Evolutionary conservation across 768 basidiomycete species (phyloP), one percentile per base, ranked within the genome.

Genomic region (Phlegmacium glaucopus): DNA sequence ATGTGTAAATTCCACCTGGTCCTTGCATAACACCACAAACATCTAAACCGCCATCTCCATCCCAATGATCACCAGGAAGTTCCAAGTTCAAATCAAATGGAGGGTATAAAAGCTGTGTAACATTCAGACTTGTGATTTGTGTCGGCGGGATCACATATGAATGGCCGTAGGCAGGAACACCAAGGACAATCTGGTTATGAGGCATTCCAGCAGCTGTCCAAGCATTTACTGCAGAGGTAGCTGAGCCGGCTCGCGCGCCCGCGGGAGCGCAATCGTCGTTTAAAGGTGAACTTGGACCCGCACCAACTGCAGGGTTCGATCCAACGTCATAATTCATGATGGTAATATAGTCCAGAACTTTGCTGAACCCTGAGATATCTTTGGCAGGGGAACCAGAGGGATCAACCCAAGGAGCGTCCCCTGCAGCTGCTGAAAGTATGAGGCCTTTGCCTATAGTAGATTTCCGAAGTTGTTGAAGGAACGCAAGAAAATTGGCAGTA

Each of bases 171-270:
- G 85, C 70, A 10, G 93, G 80, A 1, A 95, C 82, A 44, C 93
- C 94, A 6, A 97, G 79, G 25, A 92, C 80, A 48, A 95, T 83
- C 68, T 72, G 63, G 53, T 75, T 65, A 7, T 74, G 66, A 13
- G 92, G 87, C 67, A 97, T 83, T 9, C 89, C 88, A 32, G 92
- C 92, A 0, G 59, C 54, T 1, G 74, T 79, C 94, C 94, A 96
- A 2, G 80, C 77, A 8, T 70, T 61, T 37, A 97, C 76, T 4
- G 88, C 83, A 6, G 83, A 82, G 17, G 75, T 72, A 9, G 88
- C 94, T 42, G 91, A 94, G 4, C 92, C 91, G 35, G 70, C 67
- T 48, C 82, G 85, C 47, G 80, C 68, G 8, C 63, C 64, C 1
- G 73, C 55, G 32, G 82, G 65, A 0, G 82, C 80, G 62, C 94